phyloP scores from a whole-genome alignment of 2,329 filamentous ascomycete genomes.

The Cryoendolithus antarcticus region DNA sequence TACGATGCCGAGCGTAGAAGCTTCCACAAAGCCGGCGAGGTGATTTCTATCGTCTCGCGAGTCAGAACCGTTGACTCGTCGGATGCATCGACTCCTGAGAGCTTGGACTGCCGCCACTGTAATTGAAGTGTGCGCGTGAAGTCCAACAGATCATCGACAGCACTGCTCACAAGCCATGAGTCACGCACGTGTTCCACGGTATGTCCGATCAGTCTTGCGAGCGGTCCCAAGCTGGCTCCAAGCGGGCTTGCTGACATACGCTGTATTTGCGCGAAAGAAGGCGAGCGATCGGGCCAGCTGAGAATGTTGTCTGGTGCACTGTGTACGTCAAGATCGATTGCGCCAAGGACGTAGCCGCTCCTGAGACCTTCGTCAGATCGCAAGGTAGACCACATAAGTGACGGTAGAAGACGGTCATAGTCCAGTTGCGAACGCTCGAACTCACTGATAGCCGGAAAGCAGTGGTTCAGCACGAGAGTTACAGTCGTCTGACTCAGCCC shows the following conservation, averaged over 20 bases:
- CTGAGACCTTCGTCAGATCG: slow-evolving; percentile 62
- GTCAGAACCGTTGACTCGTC: slow-evolving; percentile 50
- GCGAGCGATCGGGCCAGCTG: slow-evolving; percentile 48
- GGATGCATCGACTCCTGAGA: slow-evolving; percentile 59
- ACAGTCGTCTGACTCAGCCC: slow-evolving; percentile 40
- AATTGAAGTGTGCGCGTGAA: slow-evolving; percentile 56
- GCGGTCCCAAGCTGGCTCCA: slow-evolving; percentile 53
- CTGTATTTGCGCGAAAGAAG: slow-evolving; percentile 49
- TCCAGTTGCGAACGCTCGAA: slow-evolving; percentile 47
- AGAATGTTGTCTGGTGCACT: slow-evolving; percentile 42
- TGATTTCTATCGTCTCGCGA: slow-evolving; percentile 38
- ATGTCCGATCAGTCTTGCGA: slow-evolving; percentile 54
- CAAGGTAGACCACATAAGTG: slow-evolving; percentile 55
- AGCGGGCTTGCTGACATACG: slow-evolving; percentile 49
- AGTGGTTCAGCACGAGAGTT: slow-evolving; percentile 62
- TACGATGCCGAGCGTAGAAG: slow-evolving; percentile 66
- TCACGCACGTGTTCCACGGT: slow-evolving; percentile 47
- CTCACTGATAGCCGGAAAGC: slow-evolving; percentile 59
- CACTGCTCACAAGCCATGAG: slow-evolving; percentile 35
- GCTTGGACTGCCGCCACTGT: slow-evolving; percentile 62
- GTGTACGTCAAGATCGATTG: slow-evolving; percentile 55
- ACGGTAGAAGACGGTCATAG: slow-evolving; percentile 56
- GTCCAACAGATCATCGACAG: slow-evolving; percentile 52
- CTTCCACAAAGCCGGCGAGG: slow-evolving; percentile 59
- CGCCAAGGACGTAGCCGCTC: slow-evolving; percentile 61